Base-by-base conservation (phyloP, 768 basidiomycete species). In the Kwoniella bestiolae region DNA sequence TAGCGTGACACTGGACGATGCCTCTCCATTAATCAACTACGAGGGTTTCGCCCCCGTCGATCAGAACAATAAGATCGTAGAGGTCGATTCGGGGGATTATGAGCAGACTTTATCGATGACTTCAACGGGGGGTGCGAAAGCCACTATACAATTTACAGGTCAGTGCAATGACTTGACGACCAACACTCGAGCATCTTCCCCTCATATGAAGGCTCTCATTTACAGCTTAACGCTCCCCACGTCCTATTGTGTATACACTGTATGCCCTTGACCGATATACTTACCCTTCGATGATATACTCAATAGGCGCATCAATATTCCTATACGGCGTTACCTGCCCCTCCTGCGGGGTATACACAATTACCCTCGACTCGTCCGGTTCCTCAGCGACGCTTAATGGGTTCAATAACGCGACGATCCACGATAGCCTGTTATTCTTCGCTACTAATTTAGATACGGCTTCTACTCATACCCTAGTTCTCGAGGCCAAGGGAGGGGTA, bases 91-190 rank as follows among this genome's bases (percentile, higher is more conserved):
- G 5, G 58, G 44, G 1, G 74, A 73, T 49, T 67, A 67, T 45
- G 49, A 66, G 23, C 28, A 55, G 3, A 75, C 76, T 29, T 62
- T 77, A 29, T 67, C 64, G 34, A 56, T 63, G 69, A 77, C 76
- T 7, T 38, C 47, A 2, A 68, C 67, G 1, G 56, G 53, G 2
- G 73, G 69, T 11, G 71, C 76, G 9, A 61, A 71, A 28, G 76
- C 73, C 4, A 50, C 44, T 14, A 53, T 77, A 4, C 65, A 35
- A 3, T 77, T 77, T 51, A 60, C 46, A 44, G 75, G 75, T 72
- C 32, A 58, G 73, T 60, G n/a, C n/a, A n/a, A n/a, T n/a, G n/a
- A n/a, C n/a, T n/a, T n/a, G n/a, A n/a, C n/a, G n/a, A n/a, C n/a
- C n/a, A n/a, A n/a, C n/a, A n/a, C n/a, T n/a, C n/a, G n/a, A n/a